Evolutionary conservation across 176 grass and related monocot genomes (phyloP).

Genomic region (Cenchrus purpureus): DNA sequence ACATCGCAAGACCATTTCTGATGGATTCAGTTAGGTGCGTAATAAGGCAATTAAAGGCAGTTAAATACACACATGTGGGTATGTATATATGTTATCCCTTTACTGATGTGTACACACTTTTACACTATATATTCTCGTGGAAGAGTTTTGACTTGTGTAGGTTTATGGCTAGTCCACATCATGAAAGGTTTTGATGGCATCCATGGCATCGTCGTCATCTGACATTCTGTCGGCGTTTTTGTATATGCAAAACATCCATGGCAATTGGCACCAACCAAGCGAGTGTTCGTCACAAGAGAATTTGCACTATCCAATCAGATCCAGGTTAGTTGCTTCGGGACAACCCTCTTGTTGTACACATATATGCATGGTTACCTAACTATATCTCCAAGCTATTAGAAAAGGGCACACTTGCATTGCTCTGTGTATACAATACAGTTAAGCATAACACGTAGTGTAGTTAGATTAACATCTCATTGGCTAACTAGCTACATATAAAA

Average conservation of each 20-base stretch:
- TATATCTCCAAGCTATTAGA: not conserved
- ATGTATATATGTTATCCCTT: too few species aligned
- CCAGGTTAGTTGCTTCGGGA: constrained; percentile 32
- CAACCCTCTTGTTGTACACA: not conserved
- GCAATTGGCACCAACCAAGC: not conserved
- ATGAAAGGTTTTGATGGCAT: too few species aligned
- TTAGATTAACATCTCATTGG: not conserved
- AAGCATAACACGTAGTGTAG: not conserved
- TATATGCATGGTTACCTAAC: not conserved
- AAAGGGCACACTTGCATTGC: constrained; percentile 5
- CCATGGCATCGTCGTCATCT: not conserved
- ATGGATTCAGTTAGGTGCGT: constrained; percentile 13
- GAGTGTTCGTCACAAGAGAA: not conserved
- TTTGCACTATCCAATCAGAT: not conserved
- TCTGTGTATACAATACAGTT: not conserved
- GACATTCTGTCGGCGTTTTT: constrained; percentile 36
- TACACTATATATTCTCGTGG: not conserved
- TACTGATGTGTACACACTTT: too few species aligned
- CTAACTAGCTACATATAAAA: not conserved
- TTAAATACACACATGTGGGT: not conserved
- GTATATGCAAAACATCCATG: not conserved
- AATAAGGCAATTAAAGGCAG: not conserved
- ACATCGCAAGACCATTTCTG: constrained; percentile 9
- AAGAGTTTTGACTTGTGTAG: not conserved
- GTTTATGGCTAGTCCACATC: not conserved